These are phyloP conservation scores for Nicotiana paniculata DNA, from an alignment of 257 asterid genomes.

Conservation along the genomic window DNA sequence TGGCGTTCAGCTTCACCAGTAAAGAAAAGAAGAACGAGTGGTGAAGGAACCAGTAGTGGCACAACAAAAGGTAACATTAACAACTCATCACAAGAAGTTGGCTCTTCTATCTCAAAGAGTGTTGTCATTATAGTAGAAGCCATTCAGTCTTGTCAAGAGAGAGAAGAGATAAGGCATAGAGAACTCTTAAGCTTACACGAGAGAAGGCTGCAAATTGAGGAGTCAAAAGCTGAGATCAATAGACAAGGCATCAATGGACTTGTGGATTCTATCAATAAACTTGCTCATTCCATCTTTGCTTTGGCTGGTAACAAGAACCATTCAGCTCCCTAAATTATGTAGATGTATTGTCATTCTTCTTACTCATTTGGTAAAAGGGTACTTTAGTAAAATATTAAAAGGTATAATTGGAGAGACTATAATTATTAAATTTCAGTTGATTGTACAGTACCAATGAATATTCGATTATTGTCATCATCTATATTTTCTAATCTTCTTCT, in stretches of 20 bases:
- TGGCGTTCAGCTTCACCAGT: slow-evolving; percentile 9
- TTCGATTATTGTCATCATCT: not conserved
- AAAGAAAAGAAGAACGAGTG: slow-evolving; percentile 8
- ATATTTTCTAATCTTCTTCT: not conserved
- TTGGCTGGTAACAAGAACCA: slow-evolving; percentile 44
- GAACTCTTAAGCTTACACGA: slow-evolving; percentile 60
- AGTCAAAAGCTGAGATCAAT: slow-evolving; percentile 68
- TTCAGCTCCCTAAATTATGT: slow-evolving; percentile 17
- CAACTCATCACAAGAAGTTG: slow-evolving; percentile 36
- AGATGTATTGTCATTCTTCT: not conserved
- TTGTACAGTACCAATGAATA: not conserved
- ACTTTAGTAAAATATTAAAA: not conserved
- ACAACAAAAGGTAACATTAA: not conserved
- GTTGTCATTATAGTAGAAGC: slow-evolving; percentile 66
- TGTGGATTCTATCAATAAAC: slow-evolving; percentile 77
- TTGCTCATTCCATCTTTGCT: slow-evolving; percentile 68
- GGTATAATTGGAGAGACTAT: not conserved
- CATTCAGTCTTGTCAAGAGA: slow-evolving; percentile 58
- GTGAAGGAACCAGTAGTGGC: slow-evolving; percentile 20
- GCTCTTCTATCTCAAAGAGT: slow-evolving; percentile 57
- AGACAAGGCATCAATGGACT: slow-evolving; percentile 71
- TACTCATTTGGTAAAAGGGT: not conserved
- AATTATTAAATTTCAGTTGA: not conserved
- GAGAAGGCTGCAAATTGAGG: slow-evolving; percentile 68
- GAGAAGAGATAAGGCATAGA: slow-evolving; percentile 65